Evolutionary conservation across 345 rosid genomes (phyloP).

Genomic region (Melaleuca alternifolia): DNA sequence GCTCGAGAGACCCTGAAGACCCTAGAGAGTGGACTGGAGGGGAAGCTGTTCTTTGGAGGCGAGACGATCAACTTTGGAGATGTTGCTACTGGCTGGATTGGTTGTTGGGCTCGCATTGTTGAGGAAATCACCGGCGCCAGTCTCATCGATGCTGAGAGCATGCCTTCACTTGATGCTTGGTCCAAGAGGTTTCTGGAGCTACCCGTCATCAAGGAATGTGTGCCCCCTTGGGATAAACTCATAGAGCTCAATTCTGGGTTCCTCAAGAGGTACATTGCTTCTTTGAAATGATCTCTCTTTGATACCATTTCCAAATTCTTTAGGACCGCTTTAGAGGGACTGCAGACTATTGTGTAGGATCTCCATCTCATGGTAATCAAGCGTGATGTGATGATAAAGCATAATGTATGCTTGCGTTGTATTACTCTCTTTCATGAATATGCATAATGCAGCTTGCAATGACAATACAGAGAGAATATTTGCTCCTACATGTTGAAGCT

Average conservation of each 20-base stretch:
- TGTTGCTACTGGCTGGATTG: conserved; percentile 18
- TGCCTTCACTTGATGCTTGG: conserved; percentile 11
- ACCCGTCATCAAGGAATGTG: conserved; percentile 10
- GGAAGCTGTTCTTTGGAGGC: conserved; percentile 19
- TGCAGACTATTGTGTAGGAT: background rate
- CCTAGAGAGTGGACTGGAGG: conserved; percentile 6
- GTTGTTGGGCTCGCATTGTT: conserved; percentile 10
- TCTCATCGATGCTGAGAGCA: conserved; percentile 7
- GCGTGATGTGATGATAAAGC: background rate
- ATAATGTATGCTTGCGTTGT: background rate
- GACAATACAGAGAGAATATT: background rate
- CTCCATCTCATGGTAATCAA: background rate
- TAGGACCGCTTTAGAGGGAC: background rate
- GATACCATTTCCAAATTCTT: background rate
- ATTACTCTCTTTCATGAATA: background rate
- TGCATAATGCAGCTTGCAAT: background rate
- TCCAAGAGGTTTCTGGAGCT: conserved; percentile 10
- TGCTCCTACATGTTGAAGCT: background rate
- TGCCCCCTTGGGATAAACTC: conserved; percentile 12
- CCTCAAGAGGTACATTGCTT: background rate
- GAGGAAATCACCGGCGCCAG: conserved; percentile 9
- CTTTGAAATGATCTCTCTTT: background rate
- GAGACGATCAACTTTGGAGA: conserved; percentile 11
- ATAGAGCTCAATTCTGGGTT: conserved; percentile 10
- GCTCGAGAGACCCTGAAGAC: conserved; percentile 14